phyloP scores from a whole-genome alignment of 805 yeast species.

The Komagataella pseudopastoris region DNA sequence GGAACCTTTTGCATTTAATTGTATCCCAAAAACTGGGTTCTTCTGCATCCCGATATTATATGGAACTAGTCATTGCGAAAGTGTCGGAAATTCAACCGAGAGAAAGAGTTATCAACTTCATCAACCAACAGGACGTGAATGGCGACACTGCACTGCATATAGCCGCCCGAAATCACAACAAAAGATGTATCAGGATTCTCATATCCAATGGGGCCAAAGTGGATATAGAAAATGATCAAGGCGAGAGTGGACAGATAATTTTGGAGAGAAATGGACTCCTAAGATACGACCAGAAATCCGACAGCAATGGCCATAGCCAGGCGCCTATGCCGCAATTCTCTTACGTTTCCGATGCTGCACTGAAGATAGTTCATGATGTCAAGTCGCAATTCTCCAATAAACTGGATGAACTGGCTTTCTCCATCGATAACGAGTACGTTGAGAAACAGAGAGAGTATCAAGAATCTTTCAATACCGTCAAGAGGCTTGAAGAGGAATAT shows the following conservation, averaged over 20 bases:
- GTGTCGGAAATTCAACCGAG: slow-evolving; percentile 50
- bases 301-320: background rate
- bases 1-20: slow-evolving; percentile 80
- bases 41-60: slow-evolving; percentile 73
- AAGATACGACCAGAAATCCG: background rate
- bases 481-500: slow-evolving; percentile 5
- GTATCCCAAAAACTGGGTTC: slow-evolving; percentile 43
- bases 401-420: background rate
- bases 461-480: slow-evolving; percentile 1
- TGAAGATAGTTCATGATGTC: background rate
- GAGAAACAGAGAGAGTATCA: background rate
- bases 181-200: slow-evolving; percentile 29
- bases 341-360: background rate
- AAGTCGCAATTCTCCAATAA: background rate
- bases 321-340: background rate
- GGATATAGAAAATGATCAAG: slow-evolving; percentile 34
- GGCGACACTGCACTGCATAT: slow-evolving; percentile 46
- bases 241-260: slow-evolving; percentile 19
- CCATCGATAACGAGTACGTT: background rate
- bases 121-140: slow-evolving; percentile 41
- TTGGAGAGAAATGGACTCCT: background rate
- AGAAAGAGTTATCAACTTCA: slow-evolving; percentile 43
- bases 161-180: slow-evolving; percentile 29
- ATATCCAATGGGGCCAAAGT: slow-evolving; percentile 38
- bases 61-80: slow-evolving; percentile 64